Base-by-base conservation (phyloP, 2,329 filamentous ascomycete genomes). In the Aureobasidium namibiae region DNA sequence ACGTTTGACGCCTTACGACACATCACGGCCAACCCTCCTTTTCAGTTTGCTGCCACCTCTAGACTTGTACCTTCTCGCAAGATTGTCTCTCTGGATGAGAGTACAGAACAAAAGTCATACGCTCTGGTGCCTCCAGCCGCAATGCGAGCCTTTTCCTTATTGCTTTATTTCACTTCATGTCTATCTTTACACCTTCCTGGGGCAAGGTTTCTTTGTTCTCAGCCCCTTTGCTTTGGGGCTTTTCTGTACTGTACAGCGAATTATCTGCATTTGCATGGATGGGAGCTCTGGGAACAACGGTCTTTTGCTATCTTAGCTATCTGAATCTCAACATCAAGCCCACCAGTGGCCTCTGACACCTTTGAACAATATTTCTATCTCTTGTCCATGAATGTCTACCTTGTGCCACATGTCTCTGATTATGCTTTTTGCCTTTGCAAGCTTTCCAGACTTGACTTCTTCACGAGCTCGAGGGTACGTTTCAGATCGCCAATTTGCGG, bases 141-240 rank as follows among this genome's bases (percentile, higher is more conserved):
- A 41, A 41, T 42, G 36, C 26, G 36, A 54, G 24, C 38, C 49
- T 34, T 26, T 29, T 24, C 39, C 24, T 57, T 57, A n/a, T 38
- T 57, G 54, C 54, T 48, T 57, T 57, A 46, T 33, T 57, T 57
- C 54, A 48, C 42, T 57, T 57, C 54, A 57, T 57, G 54, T 57
- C 54, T 48, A 57, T 57, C 54, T 29, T 57, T 57, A 38, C 18
- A 57, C 42, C 54, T 57, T 33, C 36, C 41, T 57, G 33, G 14
- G 41, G 31, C 41, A 48, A 48, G 54, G 41, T 57, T 56, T 24
- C 26, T 56, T 52, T 42, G 14, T 24, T 41, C 50, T n/a, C 36
- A 18, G 24, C 24, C 38, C 33, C 38, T 41, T 42, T 53, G 34
- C 34, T 52, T 52, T 2, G 21, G 24, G 50, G 23, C 23, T 53